Conservation (phyloP, 2,329 filamentous ascomycete genomes). For the Venturia aucupariae region DNA sequence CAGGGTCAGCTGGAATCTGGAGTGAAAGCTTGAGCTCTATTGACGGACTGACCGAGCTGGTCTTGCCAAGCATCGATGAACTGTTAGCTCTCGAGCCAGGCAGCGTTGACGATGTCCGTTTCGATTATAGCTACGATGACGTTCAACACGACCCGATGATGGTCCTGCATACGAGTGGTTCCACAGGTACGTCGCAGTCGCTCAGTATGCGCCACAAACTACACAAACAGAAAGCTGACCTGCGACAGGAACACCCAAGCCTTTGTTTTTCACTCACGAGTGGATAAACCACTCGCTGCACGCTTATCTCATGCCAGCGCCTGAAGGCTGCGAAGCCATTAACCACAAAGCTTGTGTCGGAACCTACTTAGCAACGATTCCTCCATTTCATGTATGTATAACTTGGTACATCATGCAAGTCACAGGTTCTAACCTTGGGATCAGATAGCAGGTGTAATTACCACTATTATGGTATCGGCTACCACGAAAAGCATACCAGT, state of each 20-base stretch:
- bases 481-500: not conserved
- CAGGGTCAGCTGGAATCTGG: not conserved
- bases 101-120: not conserved
- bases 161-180: not conserved
- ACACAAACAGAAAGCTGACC: not conserved
- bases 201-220: no score
- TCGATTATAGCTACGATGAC: not conserved
- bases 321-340: not conserved
- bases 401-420: not conserved
- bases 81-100: not conserved
- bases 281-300: not conserved
- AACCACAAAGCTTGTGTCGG: not conserved
- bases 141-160: not conserved
- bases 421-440: not conserved
- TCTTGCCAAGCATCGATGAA: not conserved
- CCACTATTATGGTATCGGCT: not conserved
- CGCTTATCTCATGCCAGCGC: not conserved
- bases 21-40: not conserved
- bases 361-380: not conserved
- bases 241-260: not conserved
- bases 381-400: conserved; percentile 2
- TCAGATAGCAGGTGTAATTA: not conserved
- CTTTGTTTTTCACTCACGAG: not conserved
- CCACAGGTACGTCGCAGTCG: not conserved
- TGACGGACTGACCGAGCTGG: not conserved